A percentile compares a stretch with the other conserved stretches of the same genome.
Evolutionary conservation across 768 basidiomycete genomes (phyloP).

Genomic region (Amanita rubescens): DNA sequence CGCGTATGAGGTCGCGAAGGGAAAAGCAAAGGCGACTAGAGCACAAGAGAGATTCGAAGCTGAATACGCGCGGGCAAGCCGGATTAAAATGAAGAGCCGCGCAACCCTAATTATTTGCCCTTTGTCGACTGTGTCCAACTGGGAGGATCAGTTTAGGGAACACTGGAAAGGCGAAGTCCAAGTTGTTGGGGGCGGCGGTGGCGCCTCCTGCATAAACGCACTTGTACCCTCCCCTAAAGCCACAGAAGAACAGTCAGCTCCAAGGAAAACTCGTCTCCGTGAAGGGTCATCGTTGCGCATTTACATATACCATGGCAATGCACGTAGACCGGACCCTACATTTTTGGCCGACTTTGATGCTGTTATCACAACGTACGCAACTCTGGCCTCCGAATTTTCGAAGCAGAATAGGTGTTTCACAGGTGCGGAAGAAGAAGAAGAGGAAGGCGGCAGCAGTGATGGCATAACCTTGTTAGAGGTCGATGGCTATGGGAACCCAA

Average conservation of each 20-base stretch:
- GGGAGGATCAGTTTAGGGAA: conserved; percentile 98
- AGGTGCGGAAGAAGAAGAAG: conserved; percentile 52
- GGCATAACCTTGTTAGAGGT: conserved; percentile 54
- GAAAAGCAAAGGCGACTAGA: conserved; percentile 59
- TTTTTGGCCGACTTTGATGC: conserved; percentile 93
- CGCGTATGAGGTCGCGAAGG: conserved; percentile 34
- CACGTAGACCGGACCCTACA: conserved; percentile 76
- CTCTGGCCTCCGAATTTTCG: conserved; percentile 90
- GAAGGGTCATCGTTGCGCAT: conserved; percentile 61
- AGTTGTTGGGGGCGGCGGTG: conserved; percentile 70
- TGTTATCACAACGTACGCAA: conserved; percentile 96
- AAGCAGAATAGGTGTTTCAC: conserved; percentile 71
- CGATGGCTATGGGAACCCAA: conserved; percentile 59
- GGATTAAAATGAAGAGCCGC: conserved; percentile 76
- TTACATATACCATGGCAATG: conserved; percentile 94
- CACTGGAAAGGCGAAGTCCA: conserved; percentile 90
- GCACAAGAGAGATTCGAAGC: conserved; percentile 66
- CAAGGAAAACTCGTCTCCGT: conserved; percentile 29
- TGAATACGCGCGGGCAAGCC: conserved; percentile 58
- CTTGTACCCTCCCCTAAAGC: conserved; percentile 18
- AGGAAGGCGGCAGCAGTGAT: conserved; percentile 63
- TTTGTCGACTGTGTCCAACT: conserved; percentile 92
- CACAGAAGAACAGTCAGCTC: conserved; percentile 23
- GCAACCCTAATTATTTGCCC: conserved; percentile 97
- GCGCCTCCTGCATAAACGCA: conserved; percentile 32